phyloP scores from a whole-genome alignment of 345 rosid genomes.

The Crucihimalaya himalaica region DNA sequence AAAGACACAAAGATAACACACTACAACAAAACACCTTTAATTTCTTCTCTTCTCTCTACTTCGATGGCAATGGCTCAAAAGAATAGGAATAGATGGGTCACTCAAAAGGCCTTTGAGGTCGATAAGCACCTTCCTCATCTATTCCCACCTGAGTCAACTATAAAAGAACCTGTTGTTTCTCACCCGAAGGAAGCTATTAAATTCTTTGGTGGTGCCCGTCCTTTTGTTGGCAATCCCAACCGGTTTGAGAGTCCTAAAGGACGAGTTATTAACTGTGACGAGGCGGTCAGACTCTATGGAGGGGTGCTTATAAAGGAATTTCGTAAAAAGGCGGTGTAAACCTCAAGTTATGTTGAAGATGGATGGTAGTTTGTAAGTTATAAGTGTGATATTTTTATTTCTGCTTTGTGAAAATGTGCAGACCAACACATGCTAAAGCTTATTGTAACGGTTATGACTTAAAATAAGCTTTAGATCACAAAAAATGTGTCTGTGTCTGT shows the following conservation, averaged over 20 bases:
- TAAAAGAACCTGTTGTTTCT: conserved; percentile 7
- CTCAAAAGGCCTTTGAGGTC: conserved; percentile 32
- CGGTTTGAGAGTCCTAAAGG: conserved; percentile 24
- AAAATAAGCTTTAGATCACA: conserved; percentile 32
- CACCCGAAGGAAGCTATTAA: conserved; percentile 13
- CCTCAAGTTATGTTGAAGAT: conserved; percentile 17
- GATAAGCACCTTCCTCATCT: background rate
- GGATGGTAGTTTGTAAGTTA: conserved; percentile 19
- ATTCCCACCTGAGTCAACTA: conserved; percentile 10
- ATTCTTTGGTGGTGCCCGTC: conserved; percentile 14
- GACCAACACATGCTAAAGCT: conserved; percentile 38
- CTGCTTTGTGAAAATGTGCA: conserved; percentile 15
- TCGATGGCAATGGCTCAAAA: conserved; percentile 37
- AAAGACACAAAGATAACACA: conserved; percentile 13
- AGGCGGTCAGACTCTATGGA: conserved; percentile 32
- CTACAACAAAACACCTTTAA: background rate
- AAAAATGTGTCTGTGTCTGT: conserved; percentile 36
- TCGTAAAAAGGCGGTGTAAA: conserved; percentile 6
- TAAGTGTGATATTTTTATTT: conserved; percentile 18
- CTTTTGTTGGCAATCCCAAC: conserved; percentile 11
- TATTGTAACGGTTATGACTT: conserved; percentile 20
- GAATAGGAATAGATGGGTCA: background rate
- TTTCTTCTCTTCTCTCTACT: conserved; percentile 10
- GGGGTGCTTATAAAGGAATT: conserved; percentile 39
- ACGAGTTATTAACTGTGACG: conserved; percentile 32